Percentiles rank a stretch among this genome's conserved stretches.
phyloP scores from a whole-genome alignment of 225 moss, liverwort and hornwort species.

The Physcomitrium patens region DNA sequence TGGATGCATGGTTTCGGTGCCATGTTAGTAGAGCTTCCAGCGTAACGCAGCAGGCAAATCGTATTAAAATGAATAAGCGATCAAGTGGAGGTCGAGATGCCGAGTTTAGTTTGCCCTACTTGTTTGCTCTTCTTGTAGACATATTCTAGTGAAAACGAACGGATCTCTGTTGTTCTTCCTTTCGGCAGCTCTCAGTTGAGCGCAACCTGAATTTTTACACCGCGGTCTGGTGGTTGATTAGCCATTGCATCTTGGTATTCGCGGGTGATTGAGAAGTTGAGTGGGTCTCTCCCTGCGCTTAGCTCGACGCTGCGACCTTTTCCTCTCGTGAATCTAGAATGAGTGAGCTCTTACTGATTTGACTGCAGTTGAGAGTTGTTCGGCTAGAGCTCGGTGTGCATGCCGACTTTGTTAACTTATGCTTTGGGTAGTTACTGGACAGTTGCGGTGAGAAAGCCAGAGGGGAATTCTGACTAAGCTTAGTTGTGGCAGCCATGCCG shows the following conservation, averaged over 20 bases:
- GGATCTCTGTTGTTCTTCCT: background rate
- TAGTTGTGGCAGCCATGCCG: background rate
- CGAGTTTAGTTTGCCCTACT: background rate
- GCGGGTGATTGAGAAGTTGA: background rate
- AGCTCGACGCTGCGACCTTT: background rate
- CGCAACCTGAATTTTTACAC: background rate
- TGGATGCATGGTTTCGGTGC: background rate
- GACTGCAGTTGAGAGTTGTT: no score
- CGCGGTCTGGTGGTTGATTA: background rate
- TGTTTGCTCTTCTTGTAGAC: background rate
- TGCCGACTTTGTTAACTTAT: constrained; percentile 11
- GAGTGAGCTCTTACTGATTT: no score
- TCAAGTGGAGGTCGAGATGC: background rate
- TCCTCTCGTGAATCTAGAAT: constrained; percentile 1
- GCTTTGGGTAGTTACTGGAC: background rate
- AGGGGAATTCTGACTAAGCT: background rate
- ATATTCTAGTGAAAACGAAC: background rate
- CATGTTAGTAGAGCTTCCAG: background rate
- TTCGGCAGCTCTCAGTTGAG: constrained; percentile 15
- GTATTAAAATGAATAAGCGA: constrained; percentile 1
- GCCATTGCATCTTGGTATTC: background rate
- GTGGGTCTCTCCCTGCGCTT: background rate
- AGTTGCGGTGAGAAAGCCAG: background rate
- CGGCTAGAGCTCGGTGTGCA: background rate
- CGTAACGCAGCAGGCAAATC: background rate